Percentiles rank a stretch among this genome's conserved stretches.
Conservation (phyloP, 768 basidiomycete species). For the Calocybe indica region DNA sequence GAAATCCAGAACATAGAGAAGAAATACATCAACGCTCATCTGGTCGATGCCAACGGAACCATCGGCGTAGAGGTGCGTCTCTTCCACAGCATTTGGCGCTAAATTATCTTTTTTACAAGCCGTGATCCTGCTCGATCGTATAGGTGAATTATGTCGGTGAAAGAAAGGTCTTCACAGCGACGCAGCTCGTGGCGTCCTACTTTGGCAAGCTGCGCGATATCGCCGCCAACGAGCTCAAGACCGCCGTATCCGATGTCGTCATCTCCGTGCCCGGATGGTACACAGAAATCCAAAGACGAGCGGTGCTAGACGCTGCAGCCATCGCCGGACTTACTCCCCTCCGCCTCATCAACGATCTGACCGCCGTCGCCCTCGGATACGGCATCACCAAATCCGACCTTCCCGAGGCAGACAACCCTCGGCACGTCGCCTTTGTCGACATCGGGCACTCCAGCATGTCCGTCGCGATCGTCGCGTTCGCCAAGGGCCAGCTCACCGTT, state of each 20-base stretch:
- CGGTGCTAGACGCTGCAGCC: constrained; percentile 81
- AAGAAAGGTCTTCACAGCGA: constrained; percentile 70
- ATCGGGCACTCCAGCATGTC: constrained; percentile 91
- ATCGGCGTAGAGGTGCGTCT: constrained; percentile 79
- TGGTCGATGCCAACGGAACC: constrained; percentile 79
- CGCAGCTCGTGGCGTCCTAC: constrained; percentile 90
- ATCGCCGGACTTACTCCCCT: constrained; percentile 89
- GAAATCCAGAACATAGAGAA: constrained; percentile 83
- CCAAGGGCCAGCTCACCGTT: constrained; percentile 87
- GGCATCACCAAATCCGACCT: constrained; percentile 99
- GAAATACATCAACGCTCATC: constrained; percentile 82
- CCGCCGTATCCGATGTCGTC: constrained; percentile 83
- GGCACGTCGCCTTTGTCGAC: constrained; percentile 91
- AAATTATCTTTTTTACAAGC: neutral
- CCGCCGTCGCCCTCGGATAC: constrained; percentile 93
- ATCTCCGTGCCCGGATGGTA: constrained; percentile 97
- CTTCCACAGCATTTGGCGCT: neutral
- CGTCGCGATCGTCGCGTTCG: constrained; percentile 84
- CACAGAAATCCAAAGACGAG: constrained; percentile 89
- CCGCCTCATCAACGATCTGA: constrained; percentile 95
- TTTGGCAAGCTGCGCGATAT: constrained; percentile 88
- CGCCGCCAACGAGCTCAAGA: constrained; percentile 79
- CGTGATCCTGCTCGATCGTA: constrained; percentile 7
- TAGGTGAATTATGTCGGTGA: constrained; percentile 92
- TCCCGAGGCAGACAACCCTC: constrained; percentile 74